Evolutionary conservation across 202 grass and related monocot species (phyloP), one percentile per base, ranked within the genome.

Genomic region (Zizania palustris): DNA sequence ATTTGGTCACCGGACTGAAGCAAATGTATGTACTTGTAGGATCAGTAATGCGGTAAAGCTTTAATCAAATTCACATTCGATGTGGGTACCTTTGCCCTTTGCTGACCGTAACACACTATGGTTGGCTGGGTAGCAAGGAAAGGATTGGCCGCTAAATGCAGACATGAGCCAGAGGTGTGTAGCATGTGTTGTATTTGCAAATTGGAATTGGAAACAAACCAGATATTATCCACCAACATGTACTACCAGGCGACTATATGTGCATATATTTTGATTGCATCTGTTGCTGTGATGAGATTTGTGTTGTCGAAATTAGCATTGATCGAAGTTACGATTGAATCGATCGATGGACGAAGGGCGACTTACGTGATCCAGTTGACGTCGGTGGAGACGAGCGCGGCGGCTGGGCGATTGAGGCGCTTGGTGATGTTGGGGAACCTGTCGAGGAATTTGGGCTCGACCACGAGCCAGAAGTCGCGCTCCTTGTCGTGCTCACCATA

Each of bases 381-480:
- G 19, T 97, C 91, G 2, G 91, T 94, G 33, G 95, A 97, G 28
- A 97, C 80, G 34, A 97, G 95, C 33, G 95, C 95, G 9, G 74
- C 91, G 20, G 91, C 91, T 0, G 94, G 94, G 66, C 94, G 77
- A 42, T 90, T 97, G 60, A 97, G 84, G 36, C 94, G 82, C 82
- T 88, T 90, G 77, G 87, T 83, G 69, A 92, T 88, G 78, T 69
- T 55, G 22, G 91, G 95, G 77, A 94, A 94, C 68, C 69, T 92
- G 65, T 97, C 87, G 0, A 97, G 88, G 81, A 97, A 94, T 84
- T 90, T 92, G 73, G 95, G 95, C 80, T 97, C 95, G 13, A 90
- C 51, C 7, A 90, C 89, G 45, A 97, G 91, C 95, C 95, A 97
- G 84, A 97, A 97, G 62, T 94, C 91, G 2, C 53, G 82, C 77